phyloP scores from a whole-genome alignment of 106 monocot species.

The Apostasia shenzhenica region DNA sequence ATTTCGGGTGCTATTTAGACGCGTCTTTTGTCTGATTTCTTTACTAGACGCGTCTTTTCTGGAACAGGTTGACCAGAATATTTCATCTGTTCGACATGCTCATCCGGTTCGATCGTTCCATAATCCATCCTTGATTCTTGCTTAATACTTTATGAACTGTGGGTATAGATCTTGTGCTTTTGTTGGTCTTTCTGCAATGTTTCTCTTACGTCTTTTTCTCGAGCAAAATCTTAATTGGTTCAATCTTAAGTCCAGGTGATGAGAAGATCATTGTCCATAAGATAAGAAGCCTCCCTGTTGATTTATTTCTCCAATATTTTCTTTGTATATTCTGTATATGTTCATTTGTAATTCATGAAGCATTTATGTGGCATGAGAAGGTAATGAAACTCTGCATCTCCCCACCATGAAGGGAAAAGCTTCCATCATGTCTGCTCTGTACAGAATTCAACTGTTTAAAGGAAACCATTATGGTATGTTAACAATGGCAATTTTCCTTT shows the following conservation, averaged over 20 bases:
- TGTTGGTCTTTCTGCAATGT: background rate
- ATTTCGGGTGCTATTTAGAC: background rate
- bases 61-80: background rate
- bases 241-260: background rate
- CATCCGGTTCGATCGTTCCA: background rate
- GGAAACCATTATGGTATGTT: too few species aligned
- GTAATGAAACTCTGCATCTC: background rate
- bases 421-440: background rate
- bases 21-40: background rate
- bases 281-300: background rate
- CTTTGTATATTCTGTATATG: conserved; percentile 5
- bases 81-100: background rate
- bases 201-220: background rate
- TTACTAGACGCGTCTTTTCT: background rate
- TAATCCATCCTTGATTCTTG: background rate
- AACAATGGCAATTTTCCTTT: background rate
- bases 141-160: background rate
- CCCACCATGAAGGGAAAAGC: background rate
- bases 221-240: background rate
- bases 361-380: background rate
- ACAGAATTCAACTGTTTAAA: background rate
- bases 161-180: background rate
- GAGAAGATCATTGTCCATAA: background rate
- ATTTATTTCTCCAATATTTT: background rate
- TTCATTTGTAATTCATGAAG: conserved; percentile 7